Evolutionary conservation across 495 filamentous ascomycete species (phyloP).

Genomic region (Tuber brumale): DNA sequence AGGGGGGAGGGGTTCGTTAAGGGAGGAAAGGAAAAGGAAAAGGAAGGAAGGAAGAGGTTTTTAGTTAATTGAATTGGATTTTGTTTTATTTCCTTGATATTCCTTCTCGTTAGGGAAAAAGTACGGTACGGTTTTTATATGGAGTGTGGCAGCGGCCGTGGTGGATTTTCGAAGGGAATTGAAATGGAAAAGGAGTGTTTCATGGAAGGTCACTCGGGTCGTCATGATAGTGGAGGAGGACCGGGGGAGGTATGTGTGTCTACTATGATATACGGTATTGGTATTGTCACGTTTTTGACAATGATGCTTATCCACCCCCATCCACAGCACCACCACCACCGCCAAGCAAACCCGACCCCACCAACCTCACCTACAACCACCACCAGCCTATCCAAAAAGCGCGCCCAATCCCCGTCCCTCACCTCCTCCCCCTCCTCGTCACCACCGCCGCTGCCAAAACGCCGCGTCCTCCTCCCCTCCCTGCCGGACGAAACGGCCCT

Average conservation of each 20-base stretch:
- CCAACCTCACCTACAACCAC: neutral
- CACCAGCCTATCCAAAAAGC: neutral
- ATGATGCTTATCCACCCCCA: too few species aligned
- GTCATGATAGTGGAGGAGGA: neutral
- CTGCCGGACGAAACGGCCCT: slow-evolving; percentile 18
- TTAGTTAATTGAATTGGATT: neutral
- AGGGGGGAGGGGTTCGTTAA: neutral
- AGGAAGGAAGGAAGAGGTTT: neutral
- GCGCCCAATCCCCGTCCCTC: neutral
- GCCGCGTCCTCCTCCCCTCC: neutral
- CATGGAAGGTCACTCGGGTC: neutral
- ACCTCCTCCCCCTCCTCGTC: neutral
- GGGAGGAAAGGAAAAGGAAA: too few species aligned
- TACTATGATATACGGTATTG: neutral
- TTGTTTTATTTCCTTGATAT: neutral
- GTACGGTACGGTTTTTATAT: neutral
- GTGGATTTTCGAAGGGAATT: too few species aligned
- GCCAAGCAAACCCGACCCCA: neutral
- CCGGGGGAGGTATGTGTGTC: neutral
- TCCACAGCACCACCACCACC: too few species aligned
- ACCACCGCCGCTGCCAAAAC: neutral
- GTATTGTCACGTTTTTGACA: too few species aligned
- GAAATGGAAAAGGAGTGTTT: neutral
- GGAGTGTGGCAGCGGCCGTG: too few species aligned
- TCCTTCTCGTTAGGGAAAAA: too few species aligned